Conservation (phyloP, 768 basidiomycete genomes). For the Mycena haematopus region DNA sequence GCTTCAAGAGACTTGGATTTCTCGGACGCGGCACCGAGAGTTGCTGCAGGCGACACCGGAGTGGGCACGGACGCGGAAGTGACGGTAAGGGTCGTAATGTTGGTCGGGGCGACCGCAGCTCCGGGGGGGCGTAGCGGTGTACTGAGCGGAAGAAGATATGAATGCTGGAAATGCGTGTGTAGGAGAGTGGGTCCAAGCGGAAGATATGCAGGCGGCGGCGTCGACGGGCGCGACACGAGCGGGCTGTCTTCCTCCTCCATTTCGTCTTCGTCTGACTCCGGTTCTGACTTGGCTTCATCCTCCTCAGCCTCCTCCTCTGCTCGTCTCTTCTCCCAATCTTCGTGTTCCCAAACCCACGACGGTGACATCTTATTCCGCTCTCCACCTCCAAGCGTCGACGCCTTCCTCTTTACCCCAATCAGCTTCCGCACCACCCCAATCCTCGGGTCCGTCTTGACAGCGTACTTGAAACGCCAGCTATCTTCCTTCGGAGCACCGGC, state of each 20-base stretch:
- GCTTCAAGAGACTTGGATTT: slow-evolving; percentile 73
- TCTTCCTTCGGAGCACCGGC: slow-evolving; percentile 32
- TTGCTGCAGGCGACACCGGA: slow-evolving; percentile 83
- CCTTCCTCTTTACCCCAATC: slow-evolving; percentile 74
- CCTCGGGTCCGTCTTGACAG: slow-evolving; percentile 72
- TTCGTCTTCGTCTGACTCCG: slow-evolving; percentile 37
- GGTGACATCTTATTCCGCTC: slow-evolving; percentile 41
- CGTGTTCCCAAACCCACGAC: slow-evolving; percentile 53
- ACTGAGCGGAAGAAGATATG: slow-evolving; percentile 65
- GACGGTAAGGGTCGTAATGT: slow-evolving; percentile 44
- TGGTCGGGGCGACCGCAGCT: slow-evolving; percentile 53
- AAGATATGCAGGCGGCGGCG: slow-evolving; percentile 74
- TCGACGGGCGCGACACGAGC: slow-evolving; percentile 59
- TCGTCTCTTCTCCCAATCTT: slow-evolving; percentile 52
- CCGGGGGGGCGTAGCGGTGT: slow-evolving; percentile 66
- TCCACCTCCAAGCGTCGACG: slow-evolving; percentile 39
- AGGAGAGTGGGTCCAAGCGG: slow-evolving; percentile 74
- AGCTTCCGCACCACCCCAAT: slow-evolving; percentile 71
- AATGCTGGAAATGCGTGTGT: slow-evolving; percentile 71
- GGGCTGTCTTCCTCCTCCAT: slow-evolving; percentile 40
- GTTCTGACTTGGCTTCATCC: slow-evolving; percentile 35
- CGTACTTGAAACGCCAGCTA: slow-evolving; percentile 62
- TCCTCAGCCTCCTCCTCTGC: slow-evolving; percentile 48
- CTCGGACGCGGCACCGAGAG: slow-evolving; percentile 66
- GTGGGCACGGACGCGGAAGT: slow-evolving; percentile 65